These are phyloP conservation scores for Leccinum rimulosum DNA, from an alignment of 768 basidiomycete genomes.

Conservation along the genomic window DNA sequence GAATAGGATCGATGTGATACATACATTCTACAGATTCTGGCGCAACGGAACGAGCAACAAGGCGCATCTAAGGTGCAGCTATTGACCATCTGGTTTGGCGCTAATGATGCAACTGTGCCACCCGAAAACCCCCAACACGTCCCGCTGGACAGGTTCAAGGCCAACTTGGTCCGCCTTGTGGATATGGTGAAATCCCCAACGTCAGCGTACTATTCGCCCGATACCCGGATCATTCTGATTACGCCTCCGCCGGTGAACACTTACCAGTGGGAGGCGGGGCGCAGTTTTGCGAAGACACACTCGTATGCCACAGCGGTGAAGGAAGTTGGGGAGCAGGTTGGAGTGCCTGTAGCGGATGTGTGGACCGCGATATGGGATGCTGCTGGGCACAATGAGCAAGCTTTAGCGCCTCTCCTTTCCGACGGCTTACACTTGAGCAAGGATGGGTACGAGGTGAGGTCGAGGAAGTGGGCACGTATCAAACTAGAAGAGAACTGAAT, in stretches of 20 bases:
- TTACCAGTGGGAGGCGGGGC: constrained; percentile 45
- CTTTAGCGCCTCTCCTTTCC: constrained; percentile 48
- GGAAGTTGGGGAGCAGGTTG: constrained; percentile 52
- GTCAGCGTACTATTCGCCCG: constrained; percentile 65
- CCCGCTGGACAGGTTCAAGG: constrained; percentile 59
- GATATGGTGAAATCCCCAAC: constrained; percentile 56
- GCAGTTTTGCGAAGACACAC: constrained; percentile 59
- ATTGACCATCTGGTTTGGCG: constrained; percentile 88
- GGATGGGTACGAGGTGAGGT: constrained; percentile 69
- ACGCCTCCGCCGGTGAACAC: constrained; percentile 84
- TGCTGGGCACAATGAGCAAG: constrained; percentile 58
- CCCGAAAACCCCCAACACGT: constrained; percentile 70
- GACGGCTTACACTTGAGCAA: constrained; percentile 83
- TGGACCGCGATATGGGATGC: constrained; percentile 76
- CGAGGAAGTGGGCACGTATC: neutral
- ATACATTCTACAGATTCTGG: constrained; percentile 47
- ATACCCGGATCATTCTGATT: constrained; percentile 75
- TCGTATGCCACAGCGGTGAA: constrained; percentile 70
- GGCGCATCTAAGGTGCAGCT: constrained; percentile 61
- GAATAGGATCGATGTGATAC: neutral
- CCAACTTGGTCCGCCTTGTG: constrained; percentile 65
- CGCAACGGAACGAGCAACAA: constrained; percentile 45
- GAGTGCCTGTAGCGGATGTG: constrained; percentile 66
- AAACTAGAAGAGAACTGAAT: constrained; percentile 2
- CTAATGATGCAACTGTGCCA: constrained; percentile 75